These are phyloP conservation scores for Spinellus fusiger DNA, from an alignment of 192 early-diverging fungal species.

Conservation along the genomic window DNA sequence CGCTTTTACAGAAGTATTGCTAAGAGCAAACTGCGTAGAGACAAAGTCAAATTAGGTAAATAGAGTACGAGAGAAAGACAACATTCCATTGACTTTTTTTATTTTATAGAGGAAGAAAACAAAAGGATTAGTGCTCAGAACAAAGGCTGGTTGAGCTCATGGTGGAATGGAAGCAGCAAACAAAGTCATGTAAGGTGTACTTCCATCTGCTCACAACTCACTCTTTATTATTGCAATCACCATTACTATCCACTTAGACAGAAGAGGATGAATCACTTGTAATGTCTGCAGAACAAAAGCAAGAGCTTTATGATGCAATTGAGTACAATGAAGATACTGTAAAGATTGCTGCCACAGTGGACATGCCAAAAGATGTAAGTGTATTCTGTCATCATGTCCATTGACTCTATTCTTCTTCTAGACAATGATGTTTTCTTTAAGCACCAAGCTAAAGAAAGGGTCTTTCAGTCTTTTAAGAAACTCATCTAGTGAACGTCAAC, in stretches of 20 bases:
- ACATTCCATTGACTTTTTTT: background rate
- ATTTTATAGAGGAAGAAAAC: conserved; percentile 17
- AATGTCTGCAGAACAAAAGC: conserved; percentile 65
- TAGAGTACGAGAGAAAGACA: background rate
- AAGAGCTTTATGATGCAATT: conserved; percentile 79
- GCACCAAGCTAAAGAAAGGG: conserved; percentile 63
- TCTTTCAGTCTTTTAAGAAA: conserved; percentile 69
- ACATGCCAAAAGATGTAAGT: conserved; percentile 58
- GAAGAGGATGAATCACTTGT: conserved; percentile 12
- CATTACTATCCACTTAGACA: background rate
- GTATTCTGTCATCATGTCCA: no score
- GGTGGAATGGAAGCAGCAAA: conserved; percentile 11
- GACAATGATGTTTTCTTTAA: conserved; percentile 53
- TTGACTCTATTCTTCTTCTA: conserved; percentile 34
- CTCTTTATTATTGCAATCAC: background rate
- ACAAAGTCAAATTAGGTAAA: conserved; percentile 43
- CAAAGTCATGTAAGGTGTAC: background rate
- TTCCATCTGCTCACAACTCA: background rate
- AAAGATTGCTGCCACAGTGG: conserved; percentile 40
- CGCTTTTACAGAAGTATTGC: conserved; percentile 65
- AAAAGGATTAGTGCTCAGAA: conserved; percentile 36
- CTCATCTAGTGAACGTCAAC: conserved; percentile 27
- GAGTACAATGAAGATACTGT: conserved; percentile 68
- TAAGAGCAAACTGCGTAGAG: conserved; percentile 53
- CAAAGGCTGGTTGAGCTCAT: conserved; percentile 35